phyloP scores from a whole-genome alignment of 768 basidiomycete genomes.

The Daedaleopsis sinensis region DNA sequence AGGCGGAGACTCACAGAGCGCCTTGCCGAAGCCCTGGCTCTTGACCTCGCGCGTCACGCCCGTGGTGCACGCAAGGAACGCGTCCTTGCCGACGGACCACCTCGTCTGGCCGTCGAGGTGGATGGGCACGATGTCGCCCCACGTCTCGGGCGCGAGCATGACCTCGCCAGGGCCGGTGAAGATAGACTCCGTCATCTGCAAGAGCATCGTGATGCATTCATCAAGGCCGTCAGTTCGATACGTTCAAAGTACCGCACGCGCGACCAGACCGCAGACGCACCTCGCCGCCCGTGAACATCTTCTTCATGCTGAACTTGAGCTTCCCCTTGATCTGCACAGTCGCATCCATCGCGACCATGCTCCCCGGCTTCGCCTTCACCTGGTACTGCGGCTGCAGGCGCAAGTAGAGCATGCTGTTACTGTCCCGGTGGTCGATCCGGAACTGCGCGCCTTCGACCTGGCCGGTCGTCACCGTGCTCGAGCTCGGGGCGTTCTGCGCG shows the following conservation, averaged over 20 bases:
- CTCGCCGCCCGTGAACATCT: conserved; percentile 33
- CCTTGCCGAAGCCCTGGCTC: conserved; percentile 33
- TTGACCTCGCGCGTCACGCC: conserved; percentile 30
- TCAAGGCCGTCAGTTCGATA: neutral
- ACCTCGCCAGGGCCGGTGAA: conserved; percentile 37
- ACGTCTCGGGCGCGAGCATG: conserved; percentile 36
- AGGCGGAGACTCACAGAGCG: conserved; percentile 29
- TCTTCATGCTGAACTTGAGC: conserved; percentile 32
- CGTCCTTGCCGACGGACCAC: conserved; percentile 35
- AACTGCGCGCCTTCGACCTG: conserved; percentile 31
- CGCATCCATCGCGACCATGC: conserved; percentile 38
- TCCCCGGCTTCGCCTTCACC: conserved; percentile 36
- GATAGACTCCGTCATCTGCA: conserved; percentile 29
- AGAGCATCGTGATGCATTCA: neutral
- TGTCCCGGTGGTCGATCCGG: conserved; percentile 36
- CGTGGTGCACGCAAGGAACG: conserved; percentile 33
- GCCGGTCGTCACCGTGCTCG: conserved; percentile 24
- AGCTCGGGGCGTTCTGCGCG: neutral
- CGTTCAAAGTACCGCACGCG: neutral
- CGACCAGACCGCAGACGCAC: conserved; percentile 15
- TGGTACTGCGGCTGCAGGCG: conserved; percentile 31
- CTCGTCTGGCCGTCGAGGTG: conserved; percentile 28
- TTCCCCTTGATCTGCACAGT: conserved; percentile 36
- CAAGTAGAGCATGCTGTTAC: conserved; percentile 34
- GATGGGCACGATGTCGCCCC: conserved; percentile 39